A percentile compares a stretch with the other conserved stretches of the same genome.
Evolutionary conservation across 2,329 filamentous ascomycete species (phyloP).

Genomic region (Neonectria punicea): DNA sequence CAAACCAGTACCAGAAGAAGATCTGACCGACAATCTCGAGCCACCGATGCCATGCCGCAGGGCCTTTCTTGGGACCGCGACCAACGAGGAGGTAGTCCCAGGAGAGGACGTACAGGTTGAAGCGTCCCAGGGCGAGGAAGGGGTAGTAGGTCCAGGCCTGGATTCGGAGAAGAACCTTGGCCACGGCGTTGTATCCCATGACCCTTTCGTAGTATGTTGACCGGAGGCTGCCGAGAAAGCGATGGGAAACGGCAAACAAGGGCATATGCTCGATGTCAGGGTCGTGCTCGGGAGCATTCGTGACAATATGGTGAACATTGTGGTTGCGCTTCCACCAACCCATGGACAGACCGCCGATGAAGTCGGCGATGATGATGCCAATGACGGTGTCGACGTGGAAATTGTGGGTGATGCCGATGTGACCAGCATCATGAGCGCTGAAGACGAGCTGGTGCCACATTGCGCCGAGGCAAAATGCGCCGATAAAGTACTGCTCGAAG

Average conservation of each 20-base stretch:
- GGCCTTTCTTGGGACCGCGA: constrained; percentile 77
- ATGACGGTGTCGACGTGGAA: constrained; percentile 86
- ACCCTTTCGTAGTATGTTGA: constrained; percentile 87
- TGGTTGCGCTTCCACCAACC: constrained; percentile 99
- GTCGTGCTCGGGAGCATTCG: constrained; percentile 94
- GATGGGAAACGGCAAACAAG: constrained; percentile 87
- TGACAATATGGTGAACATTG: constrained; percentile 97
- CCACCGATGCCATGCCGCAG: constrained; percentile 85
- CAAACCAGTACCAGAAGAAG: constrained; percentile 90
- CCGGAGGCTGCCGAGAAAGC: constrained; percentile 76
- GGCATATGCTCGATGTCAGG: constrained; percentile 94
- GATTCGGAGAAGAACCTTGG: constrained; percentile 74
- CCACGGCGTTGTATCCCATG: constrained; percentile 81
- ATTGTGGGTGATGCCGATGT: constrained; percentile 96
- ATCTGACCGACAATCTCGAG: constrained; percentile 80
- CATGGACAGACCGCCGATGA: constrained; percentile 85
- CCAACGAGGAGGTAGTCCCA: constrained; percentile 80
- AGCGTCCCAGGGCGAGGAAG: constrained; percentile 81
- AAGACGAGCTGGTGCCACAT: constrained; percentile 98
- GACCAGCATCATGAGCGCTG: constrained; percentile 91
- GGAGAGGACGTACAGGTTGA: constrained; percentile 86
- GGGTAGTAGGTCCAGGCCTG: constrained; percentile 88
- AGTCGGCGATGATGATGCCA: constrained; percentile 91
- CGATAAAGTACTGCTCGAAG: constrained; percentile 73
- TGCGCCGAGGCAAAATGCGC: constrained; percentile 79